These are phyloP conservation scores for Tetragonia tetragonoides DNA, from an alignment of 148 eudicot species.

Conservation along the genomic window DNA sequence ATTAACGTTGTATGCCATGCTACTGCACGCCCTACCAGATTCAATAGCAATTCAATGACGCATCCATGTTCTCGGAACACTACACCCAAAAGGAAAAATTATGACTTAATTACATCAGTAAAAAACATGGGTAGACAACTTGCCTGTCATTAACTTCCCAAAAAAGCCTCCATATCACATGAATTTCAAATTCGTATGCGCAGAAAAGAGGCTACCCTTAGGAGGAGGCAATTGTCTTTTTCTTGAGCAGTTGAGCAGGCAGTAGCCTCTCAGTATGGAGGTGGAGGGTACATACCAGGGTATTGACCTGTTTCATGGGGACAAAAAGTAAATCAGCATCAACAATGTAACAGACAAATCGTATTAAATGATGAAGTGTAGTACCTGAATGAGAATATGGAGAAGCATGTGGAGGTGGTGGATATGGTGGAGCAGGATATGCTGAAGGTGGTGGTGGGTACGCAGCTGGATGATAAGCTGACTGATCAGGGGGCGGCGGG, in stretches of 20 bases:
- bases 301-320: slow-evolving; percentile 32
- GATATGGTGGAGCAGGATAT: slow-evolving; percentile 34
- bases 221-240: neutral
- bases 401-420: slow-evolving; percentile 23
- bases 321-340: neutral
- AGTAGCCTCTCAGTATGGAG: slow-evolving; percentile 40
- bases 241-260: neutral
- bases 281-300: slow-evolving; percentile 48
- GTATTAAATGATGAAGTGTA: neutral
- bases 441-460: slow-evolving; percentile 41
- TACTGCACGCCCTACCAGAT: too few species aligned
- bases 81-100: neutral
- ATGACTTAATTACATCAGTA: slow-evolving; percentile 4
- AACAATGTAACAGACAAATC: neutral
- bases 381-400: slow-evolving; percentile 27
- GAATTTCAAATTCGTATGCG: neutral
- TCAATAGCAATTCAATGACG: too few species aligned
- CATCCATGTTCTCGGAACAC: too few species aligned
- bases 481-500: slow-evolving; percentile 29
- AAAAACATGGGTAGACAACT: neutral
- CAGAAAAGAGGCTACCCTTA: slow-evolving; percentile 10
- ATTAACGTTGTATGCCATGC: too few species aligned
- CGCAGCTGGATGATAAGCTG: slow-evolving; percentile 37
- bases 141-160: neutral
- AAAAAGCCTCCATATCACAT: slow-evolving; percentile 5